Base-by-base conservation (phyloP, 768 basidiomycete species). In the Gelatoporia subvermispora region DNA sequence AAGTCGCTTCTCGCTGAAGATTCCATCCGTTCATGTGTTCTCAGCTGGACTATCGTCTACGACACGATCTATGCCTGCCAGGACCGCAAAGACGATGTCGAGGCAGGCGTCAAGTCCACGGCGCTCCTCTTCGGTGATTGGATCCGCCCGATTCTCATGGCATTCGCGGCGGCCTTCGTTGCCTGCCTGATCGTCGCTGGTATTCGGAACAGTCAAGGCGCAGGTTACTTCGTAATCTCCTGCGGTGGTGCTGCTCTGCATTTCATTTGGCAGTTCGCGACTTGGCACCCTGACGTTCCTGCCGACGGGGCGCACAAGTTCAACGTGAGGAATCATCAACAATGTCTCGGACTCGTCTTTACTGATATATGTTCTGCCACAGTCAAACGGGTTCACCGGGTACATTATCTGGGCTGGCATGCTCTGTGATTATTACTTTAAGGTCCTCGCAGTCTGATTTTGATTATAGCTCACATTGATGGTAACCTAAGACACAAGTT, bases 61-160 rank as follows among this genome's bases (percentile, higher is more conserved):
- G 75, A 87, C 62, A 84, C 84, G 8, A 81, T 85, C 51, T 90
- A 91, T 60, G 87, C 85, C 16, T 88, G 84, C 61, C 79, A 88
- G 70, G 88, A 91, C 64, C 82, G 84, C 48, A 65, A 73, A 48
- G 88, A 89, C 67, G 87, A 89, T 63, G 63, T 82, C 35, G 74
- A 77, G 46, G 81, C 78, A 48, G 84, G 84, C n/a, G 79, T 89
- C 35, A 79, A 81, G 51, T 89, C 85, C 7, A 89, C 85, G 21
- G 87, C 88, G 0, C 75, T 89, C 38, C 72, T 86, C 13, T 87
- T 85, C 59, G 84, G 82, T 13, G 64, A 70, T 2, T 73, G 74
- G 64, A 79, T 85, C 25, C 72, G 77, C 2, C 73, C 78, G 0
- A 68, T 86, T 50, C 73, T 88, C 34, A 61, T 76, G 10, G 49